Conservation (phyloP, 257 asterid species). For the Ajuga chamaepitys region DNA sequence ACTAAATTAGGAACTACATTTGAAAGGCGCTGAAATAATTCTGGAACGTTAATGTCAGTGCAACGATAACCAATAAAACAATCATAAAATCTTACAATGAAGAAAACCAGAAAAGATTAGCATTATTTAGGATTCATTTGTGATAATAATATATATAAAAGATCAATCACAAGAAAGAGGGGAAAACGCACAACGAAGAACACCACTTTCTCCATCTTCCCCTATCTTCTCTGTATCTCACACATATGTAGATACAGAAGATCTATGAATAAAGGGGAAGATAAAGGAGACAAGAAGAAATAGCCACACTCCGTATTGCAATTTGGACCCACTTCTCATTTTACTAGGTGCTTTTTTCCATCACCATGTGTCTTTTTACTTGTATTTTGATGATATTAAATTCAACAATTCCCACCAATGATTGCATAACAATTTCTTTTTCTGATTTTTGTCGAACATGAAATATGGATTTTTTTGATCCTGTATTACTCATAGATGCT, state of each 20-base stretch:
- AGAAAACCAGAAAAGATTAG: not conserved
- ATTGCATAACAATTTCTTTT: not conserved
- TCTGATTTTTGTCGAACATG: too few species aligned
- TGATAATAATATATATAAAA: too few species aligned
- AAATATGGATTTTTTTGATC: too few species aligned
- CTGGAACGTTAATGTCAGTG: not conserved
- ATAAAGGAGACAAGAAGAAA: not conserved
- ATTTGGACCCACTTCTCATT: slow-evolving; percentile 27
- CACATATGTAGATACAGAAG: slow-evolving; percentile 18
- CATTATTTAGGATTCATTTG: not conserved
- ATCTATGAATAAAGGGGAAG: not conserved
- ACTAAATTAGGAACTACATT: not conserved
- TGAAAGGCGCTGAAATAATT: slow-evolving; percentile 13
- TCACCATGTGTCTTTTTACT: too few species aligned
- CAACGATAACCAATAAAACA: not conserved
- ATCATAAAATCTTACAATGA: not conserved
- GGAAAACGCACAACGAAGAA: slow-evolving; percentile 8
- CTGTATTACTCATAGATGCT: too few species aligned
- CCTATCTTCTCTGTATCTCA: slow-evolving; percentile 11
- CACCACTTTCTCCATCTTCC: not conserved
- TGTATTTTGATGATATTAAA: too few species aligned
- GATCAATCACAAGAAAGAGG: slow-evolving; percentile 26
- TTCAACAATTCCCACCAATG: too few species aligned
- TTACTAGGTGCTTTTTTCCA: slow-evolving; percentile 18
- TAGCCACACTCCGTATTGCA: slow-evolving; percentile 6